Percentiles rank a stretch among this genome's conserved stretches.
Conservation (phyloP, 176 grass and related monocot species). For the Juncus effusus region DNA sequence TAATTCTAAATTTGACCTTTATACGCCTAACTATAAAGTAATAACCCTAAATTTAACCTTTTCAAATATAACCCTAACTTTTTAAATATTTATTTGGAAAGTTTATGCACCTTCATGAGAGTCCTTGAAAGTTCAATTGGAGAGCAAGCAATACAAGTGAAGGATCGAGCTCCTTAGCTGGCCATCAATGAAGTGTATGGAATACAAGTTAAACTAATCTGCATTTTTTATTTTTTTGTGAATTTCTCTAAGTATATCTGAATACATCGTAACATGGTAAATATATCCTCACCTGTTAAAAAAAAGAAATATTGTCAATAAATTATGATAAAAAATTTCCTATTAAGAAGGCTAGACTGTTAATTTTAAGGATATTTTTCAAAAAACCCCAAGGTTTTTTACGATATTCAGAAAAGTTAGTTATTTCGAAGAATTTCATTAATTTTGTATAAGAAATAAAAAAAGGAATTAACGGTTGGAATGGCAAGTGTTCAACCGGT, state of each 20-base stretch:
- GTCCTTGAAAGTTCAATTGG: slow-evolving; percentile 83
- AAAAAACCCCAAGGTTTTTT: too few species aligned
- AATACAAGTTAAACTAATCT: slow-evolving; percentile 42
- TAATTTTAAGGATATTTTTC: too few species aligned
- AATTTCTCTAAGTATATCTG: slow-evolving; percentile 74
- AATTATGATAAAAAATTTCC: too few species aligned
- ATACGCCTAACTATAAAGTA: too few species aligned
- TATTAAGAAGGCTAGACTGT: too few species aligned
- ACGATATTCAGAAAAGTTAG: too few species aligned
- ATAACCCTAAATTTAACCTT: too few species aligned
- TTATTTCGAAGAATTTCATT: too few species aligned
- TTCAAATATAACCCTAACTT: too few species aligned
- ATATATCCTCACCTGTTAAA: slow-evolving; percentile 88
- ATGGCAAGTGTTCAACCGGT: slow-evolving; percentile 87
- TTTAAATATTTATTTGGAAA: too few species aligned
- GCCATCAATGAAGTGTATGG: slow-evolving; percentile 75
- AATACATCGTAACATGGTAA: slow-evolving; percentile 98
- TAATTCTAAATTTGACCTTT: too few species aligned
- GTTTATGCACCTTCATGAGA: slow-evolving; percentile 67
- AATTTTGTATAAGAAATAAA: background rate
- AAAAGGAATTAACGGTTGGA: slow-evolving; percentile 56
- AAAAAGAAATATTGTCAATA: slow-evolving; percentile 8
- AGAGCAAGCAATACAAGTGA: slow-evolving; percentile 91
- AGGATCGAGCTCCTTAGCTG: slow-evolving; percentile 67
- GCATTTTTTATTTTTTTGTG: slow-evolving; percentile 43